Evolutionary conservation across 768 basidiomycete species (phyloP).

Genomic region (Tubosaeta sp.): DNA sequence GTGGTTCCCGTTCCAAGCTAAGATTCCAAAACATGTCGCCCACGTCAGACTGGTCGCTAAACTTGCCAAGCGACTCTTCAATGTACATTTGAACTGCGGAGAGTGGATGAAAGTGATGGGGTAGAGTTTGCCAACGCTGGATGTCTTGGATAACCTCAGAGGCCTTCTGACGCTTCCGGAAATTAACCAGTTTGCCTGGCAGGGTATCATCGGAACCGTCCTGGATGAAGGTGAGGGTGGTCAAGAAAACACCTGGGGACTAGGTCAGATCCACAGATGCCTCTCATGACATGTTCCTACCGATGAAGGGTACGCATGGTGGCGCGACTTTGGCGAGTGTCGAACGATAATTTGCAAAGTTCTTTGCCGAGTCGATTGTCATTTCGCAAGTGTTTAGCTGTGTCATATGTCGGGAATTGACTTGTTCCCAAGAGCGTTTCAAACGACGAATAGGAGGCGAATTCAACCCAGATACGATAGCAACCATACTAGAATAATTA

Average conservation of each 20-base stretch:
- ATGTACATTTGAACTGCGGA: constrained; percentile 68
- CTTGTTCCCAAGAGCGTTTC: constrained; percentile 91
- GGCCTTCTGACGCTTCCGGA: constrained; percentile 90
- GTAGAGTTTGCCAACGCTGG: constrained; percentile 89
- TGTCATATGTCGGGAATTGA: constrained; percentile 68
- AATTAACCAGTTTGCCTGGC: constrained; percentile 80
- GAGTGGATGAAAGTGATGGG: constrained; percentile 79
- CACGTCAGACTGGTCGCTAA: constrained; percentile 61
- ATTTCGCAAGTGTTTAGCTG: constrained; percentile 79
- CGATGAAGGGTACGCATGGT: constrained; percentile 96
- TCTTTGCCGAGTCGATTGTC: constrained; percentile 90
- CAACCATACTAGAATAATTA: constrained; percentile 97
- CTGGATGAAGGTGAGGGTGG: constrained; percentile 95
- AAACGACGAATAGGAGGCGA: constrained; percentile 90
- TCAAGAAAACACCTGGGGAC: constrained; percentile 83
- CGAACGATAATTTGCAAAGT: constrained; percentile 88
- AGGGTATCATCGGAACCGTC: constrained; percentile 91
- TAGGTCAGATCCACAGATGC: background rate
- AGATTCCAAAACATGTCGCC: constrained; percentile 81
- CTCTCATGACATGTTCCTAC: constrained; percentile 40
- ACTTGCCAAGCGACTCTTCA: constrained; percentile 71
- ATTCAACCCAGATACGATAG: constrained; percentile 90
- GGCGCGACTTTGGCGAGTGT: constrained; percentile 79
- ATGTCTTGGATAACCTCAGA: constrained; percentile 98
- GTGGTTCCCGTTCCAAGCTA: constrained; percentile 84